These are phyloP conservation scores for Ceratobasidium sp. DNA, from an alignment of 1,284 basidiomycete genomes.

Conservation along the genomic window DNA sequence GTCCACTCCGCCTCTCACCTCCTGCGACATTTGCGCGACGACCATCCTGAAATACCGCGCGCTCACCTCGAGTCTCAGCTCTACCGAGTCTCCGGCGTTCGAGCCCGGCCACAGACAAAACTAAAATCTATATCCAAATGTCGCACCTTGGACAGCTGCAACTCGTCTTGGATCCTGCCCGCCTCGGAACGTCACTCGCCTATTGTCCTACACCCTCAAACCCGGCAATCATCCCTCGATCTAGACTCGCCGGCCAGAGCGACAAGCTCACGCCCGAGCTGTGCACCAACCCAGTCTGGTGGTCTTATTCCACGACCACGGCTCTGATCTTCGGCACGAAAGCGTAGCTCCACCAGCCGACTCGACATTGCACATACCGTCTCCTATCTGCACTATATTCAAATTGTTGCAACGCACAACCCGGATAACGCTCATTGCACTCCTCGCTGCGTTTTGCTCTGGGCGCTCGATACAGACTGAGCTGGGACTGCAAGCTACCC, in stretches of 20 bases:
- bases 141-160: not conserved
- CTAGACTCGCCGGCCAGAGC: not conserved
- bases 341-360: conserved; percentile 2
- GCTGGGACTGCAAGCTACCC: not conserved
- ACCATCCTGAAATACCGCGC: not conserved
- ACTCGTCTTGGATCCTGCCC: conserved; percentile 26
- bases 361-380: not conserved
- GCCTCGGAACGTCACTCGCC: not conserved
- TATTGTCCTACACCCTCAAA: not conserved
- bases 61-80: conserved; percentile 30
- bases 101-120: not conserved
- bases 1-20: too few species aligned
- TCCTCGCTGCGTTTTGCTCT: not conserved
- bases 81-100: conserved; percentile 21
- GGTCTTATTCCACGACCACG: not conserved
- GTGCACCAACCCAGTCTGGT: not conserved
- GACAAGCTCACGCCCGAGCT: not conserved
- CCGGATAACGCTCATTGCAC: not conserved
- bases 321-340: conserved; percentile 7
- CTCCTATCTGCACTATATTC: conserved; percentile 4
- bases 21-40: not conserved
- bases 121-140: not conserved
- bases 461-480: not conserved
- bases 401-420: not conserved
- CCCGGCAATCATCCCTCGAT: not conserved